Evolutionary conservation across 257 asterid genomes (phyloP).

Genomic region (Gentiana macrophylla): DNA sequence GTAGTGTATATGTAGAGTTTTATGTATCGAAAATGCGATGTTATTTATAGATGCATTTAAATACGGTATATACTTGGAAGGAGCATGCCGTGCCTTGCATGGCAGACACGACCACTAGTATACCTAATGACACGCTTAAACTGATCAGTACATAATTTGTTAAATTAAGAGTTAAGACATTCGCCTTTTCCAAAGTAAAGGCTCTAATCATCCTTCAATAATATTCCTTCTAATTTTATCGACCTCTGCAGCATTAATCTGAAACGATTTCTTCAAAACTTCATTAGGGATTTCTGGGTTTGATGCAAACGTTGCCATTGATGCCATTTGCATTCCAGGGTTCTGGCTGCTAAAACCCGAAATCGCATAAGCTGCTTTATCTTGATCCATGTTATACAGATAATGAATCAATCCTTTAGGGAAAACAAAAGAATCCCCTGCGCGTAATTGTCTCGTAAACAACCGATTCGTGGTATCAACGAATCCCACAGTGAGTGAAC

Average conservation of each 20-base stretch:
- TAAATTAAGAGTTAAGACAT: too few species aligned
- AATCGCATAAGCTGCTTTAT: slow-evolving; percentile 22
- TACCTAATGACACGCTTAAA: too few species aligned
- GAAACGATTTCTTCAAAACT: slow-evolving; percentile 32
- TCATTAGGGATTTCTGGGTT: slow-evolving; percentile 24
- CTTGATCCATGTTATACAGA: slow-evolving; percentile 26
- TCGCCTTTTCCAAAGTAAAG: too few species aligned
- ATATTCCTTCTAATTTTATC: slow-evolving; percentile 24
- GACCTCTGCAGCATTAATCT: slow-evolving; percentile 30
- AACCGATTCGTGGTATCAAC: slow-evolving; percentile 31
- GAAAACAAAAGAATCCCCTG: slow-evolving; percentile 52
- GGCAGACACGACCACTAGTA: too few species aligned
- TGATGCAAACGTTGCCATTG: slow-evolving; percentile 18
- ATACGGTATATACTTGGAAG: too few species aligned
- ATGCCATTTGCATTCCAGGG: slow-evolving; percentile 39
- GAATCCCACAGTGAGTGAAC: slow-evolving; percentile 51
- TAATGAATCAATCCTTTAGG: slow-evolving; percentile 46
- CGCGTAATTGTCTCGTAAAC: slow-evolving; percentile 26
- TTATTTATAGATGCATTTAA: too few species aligned
- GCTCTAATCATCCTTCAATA: slow-evolving; percentile 28
- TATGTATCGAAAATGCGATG: too few species aligned
- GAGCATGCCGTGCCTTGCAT: too few species aligned
- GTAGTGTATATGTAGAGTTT: too few species aligned
- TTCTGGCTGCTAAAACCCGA: slow-evolving; percentile 58
- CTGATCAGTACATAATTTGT: too few species aligned